Evolutionary conservation across 352 stramenopile species (phyloP), one percentile per base, ranked within the genome.

Genomic region (Lagenidium sp.): DNA sequence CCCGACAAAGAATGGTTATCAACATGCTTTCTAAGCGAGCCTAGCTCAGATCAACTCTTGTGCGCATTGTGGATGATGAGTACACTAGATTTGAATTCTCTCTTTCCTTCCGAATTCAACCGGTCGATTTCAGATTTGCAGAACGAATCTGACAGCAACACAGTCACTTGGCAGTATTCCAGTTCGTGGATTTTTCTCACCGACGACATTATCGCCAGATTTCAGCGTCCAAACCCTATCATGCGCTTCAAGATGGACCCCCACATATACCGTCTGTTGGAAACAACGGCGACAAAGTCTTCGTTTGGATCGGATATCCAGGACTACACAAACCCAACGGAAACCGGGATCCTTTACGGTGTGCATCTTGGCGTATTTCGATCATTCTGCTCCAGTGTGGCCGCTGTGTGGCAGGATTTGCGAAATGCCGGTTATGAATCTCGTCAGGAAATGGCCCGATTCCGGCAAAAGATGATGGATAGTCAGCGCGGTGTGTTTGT

Each of bases 111-210:
- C 4, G 15, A 55, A n/a, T n/a, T n/a, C n/a, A n/a, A n/a, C n/a
- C n/a, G n/a, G n/a, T n/a, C n/a, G n/a, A n/a, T n/a, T n/a, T n/a
- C n/a, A n/a, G n/a, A n/a, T n/a, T n/a, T n/a, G n/a, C n/a, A n/a
- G n/a, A n/a, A n/a, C n/a, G n/a, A n/a, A n/a, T n/a, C n/a, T n/a
- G n/a, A n/a, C n/a, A n/a, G 4, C 22, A 32, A 32, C 28, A 32
- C 28, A 15, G 8, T 32, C 15, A 32, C 28, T 32, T n/a, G n/a
- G n/a, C n/a, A 26, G 25, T 69, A 85, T 45, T 73, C 72, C 15
- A 71, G 74, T 38, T 89, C 75, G 35, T 91, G 79, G 79, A 23
- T 82, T 4, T 60, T 71, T 47, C 44, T 92, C 11, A 84, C 76
- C 0, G 79, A 92, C 59, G 67, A 55, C 10, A 68, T 89, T 30